Base-by-base conservation (phyloP, 257 asterid species). In the Petunia axillaris region DNA sequence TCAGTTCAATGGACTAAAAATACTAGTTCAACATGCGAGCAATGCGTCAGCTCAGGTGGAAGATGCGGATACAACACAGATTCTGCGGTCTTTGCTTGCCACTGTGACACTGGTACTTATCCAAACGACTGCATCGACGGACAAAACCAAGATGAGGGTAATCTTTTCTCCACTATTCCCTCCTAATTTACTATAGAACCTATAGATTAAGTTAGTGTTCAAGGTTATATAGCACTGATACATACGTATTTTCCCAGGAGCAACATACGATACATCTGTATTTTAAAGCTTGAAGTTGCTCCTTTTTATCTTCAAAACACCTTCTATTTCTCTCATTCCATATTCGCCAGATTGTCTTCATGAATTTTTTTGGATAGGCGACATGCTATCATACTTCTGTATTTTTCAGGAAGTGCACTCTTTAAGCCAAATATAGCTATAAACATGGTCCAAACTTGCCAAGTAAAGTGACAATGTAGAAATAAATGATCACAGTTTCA, bases 41-140 rank as follows among this genome's bases (percentile, higher is more conserved):
- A 41, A 0, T 92, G 95, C 80, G 8, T 0, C 13, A 5, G 0
- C 11, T 82, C 91, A 38, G 85, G 89, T 2, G 95, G 97, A 50
- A 3, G 58, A 53, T 92, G 97, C 9, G 97, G 93, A 76, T 81
- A 73, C 59, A 44, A 87, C 67, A 63, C 48, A 25, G 41, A 1
- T n/a, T 11, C 81, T 4, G 9, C 62, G 25, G 43, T 15, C 57
- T 92, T 89, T 75, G 77, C 81, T 75, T 89, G 93, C 80, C 44
- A 83, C 75, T 86, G 89, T 79, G 50, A 3, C 1, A 9, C 80
- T 73, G 70, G 84, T 16, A 11, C 77, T 13, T 5, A 2, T 36
- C 58, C 54, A 2, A 39, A 40, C n/a, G 71, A 74, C n/a, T 87
- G 89, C 88, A 6, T 36, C 46, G 0, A 2, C 9, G 16, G 1